Percentiles rank a stretch among this genome's conserved stretches.
Evolutionary conservation across 2,329 filamentous ascomycete genomes (phyloP).

Genomic region (Cordyceps cateniannulata): DNA sequence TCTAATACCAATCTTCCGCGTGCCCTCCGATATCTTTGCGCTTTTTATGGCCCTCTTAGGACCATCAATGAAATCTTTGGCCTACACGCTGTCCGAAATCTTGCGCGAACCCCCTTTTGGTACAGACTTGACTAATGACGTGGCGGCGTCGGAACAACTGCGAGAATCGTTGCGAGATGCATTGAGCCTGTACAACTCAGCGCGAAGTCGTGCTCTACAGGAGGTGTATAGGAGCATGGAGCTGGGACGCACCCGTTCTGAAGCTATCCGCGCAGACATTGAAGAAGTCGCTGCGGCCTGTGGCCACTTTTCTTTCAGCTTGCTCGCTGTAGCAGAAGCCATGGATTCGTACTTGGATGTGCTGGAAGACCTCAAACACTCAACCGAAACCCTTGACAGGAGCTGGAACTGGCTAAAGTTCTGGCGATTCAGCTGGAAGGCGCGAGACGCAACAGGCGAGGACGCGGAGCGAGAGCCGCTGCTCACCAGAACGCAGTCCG

Average conservation of each 20-base stretch:
- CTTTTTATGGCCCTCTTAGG: conserved; percentile 84
- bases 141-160: conserved; percentile 74
- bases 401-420: conserved; percentile 84
- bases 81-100: conserved; percentile 82
- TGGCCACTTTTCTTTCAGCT: conserved; percentile 88
- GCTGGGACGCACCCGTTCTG: conserved; percentile 58
- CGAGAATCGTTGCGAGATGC: conserved; percentile 75
- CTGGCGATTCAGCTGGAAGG: conserved; percentile 44
- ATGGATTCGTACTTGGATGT: conserved; percentile 77
- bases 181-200: conserved; percentile 68
- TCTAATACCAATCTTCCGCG: conserved; percentile 37
- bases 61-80: conserved; percentile 93
- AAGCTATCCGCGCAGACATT: conserved; percentile 82
- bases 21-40: conserved; percentile 80
- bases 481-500: conserved; percentile 34
- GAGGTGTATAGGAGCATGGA: conserved; percentile 77
- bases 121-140: conserved; percentile 56
- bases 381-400: conserved; percentile 53
- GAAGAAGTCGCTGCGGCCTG: conserved; percentile 98
- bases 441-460: conserved; percentile 18
- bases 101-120: conserved; percentile 82
- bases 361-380: conserved; percentile 75
- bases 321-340: conserved; percentile 87
- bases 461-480: conserved; percentile 39
- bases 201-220: conserved; percentile 68